Evolutionary conservation across 345 rosid genomes (phyloP).

Genomic region (Heritiera fomes): DNA sequence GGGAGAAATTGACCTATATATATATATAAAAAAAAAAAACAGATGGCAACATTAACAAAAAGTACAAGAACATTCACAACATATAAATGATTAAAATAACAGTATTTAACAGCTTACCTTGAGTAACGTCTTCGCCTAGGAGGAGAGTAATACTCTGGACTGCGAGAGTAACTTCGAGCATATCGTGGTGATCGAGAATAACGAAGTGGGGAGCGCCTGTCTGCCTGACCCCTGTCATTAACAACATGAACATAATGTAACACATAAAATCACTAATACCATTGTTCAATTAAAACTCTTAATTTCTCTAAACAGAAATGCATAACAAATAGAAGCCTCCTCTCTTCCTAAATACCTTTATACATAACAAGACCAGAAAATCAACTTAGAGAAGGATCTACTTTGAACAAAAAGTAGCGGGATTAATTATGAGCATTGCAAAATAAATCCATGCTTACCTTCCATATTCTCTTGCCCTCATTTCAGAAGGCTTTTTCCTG

Average conservation of each 20-base stretch:
- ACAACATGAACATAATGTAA: background rate
- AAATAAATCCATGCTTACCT: slow-evolving; percentile 36
- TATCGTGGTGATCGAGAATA: slow-evolving; percentile 57
- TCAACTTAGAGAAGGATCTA: background rate
- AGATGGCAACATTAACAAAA: background rate
- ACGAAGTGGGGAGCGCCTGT: slow-evolving; percentile 58
- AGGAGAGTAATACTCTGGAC: slow-evolving; percentile 48
- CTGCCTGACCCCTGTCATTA: slow-evolving; percentile 42
- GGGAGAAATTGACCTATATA: slow-evolving; percentile 63
- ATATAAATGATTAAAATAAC: background rate
- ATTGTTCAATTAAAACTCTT: background rate
- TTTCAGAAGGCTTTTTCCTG: slow-evolving; percentile 87
- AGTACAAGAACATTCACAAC: background rate
- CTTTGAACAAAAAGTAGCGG: background rate
- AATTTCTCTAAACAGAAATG: background rate
- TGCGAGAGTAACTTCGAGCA: slow-evolving; percentile 43
- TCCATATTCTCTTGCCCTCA: slow-evolving; percentile 67
- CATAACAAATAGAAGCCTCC: background rate
- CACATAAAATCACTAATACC: background rate
- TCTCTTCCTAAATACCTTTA: background rate
- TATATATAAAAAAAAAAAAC: too few species aligned
- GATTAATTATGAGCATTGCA: background rate
- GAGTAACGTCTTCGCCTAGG: slow-evolving; percentile 38
- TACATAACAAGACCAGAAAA: background rate
- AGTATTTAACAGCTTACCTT: slow-evolving; percentile 32